Conservation (phyloP, 176 grass and related monocot genomes). For the Ananas comosus region DNA sequence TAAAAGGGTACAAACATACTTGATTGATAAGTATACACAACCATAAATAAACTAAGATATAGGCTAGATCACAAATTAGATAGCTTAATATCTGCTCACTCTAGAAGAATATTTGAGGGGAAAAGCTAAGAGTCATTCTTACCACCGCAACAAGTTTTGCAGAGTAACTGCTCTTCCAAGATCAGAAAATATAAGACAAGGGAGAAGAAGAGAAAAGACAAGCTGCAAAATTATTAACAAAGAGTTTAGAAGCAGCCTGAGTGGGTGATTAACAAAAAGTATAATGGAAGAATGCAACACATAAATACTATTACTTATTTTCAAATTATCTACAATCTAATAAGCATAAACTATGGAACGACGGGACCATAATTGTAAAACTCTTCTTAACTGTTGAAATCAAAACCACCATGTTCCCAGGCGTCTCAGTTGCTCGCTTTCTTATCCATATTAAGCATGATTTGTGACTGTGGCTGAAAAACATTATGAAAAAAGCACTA, state of each 20-base stretch:
- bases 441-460: no score
- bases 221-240: conserved; percentile 51
- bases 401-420: not conserved
- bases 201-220: conserved; percentile 95
- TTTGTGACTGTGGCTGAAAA: no score
- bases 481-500: no score
- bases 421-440: no score
- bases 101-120: not conserved
- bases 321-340: not conserved
- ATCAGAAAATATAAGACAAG: conserved; percentile 97
- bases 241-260: not conserved
- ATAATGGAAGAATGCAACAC: not conserved
- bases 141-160: conserved; percentile 80
- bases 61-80: not conserved
- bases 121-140: conserved; percentile 23
- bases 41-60: not conserved
- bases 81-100: not conserved
- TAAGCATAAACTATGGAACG: conserved; percentile 1
- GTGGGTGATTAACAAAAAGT: not conserved
- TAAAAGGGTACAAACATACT: not conserved
- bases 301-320: not conserved
- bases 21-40: not conserved
- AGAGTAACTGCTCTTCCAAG: conserved; percentile 78
- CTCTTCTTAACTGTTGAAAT: not conserved
- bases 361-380: not conserved